Percentiles rank a stretch among this genome's conserved stretches.
Evolutionary conservation across 352 stramenopile genomes (phyloP).

Genomic region (Phytophthora meadii): DNA sequence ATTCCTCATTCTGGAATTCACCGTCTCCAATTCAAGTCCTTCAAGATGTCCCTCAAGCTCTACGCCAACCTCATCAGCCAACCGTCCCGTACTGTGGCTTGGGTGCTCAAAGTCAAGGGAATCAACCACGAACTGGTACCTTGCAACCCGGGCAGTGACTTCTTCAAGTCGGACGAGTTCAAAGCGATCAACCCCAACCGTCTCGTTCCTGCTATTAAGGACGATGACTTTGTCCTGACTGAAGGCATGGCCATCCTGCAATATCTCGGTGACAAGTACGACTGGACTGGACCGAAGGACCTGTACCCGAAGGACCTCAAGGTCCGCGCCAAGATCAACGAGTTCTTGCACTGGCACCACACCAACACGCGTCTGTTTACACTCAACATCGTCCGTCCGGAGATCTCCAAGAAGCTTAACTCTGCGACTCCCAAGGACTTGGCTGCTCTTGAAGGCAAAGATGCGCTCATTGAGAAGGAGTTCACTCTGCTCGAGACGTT

Average conservation of each 20-base stretch:
- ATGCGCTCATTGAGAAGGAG: constrained; percentile 49
- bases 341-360: constrained; percentile 81
- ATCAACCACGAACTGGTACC: constrained; percentile 48
- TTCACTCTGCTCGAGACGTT: constrained; percentile 54
- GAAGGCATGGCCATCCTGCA: constrained; percentile 67
- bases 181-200: constrained; percentile 58
- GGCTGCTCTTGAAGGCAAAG: constrained; percentile 35
- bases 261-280: constrained; percentile 61
- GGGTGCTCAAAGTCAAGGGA: constrained; percentile 58
- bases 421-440: constrained; percentile 46
- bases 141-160: constrained; percentile 37
- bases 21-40: constrained; percentile 4
- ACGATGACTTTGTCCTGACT: constrained; percentile 65
- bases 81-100: constrained; percentile 46
- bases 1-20: constrained; percentile 31
- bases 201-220: constrained; percentile 56
- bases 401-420: constrained; percentile 39
- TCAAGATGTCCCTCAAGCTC: constrained; percentile 50
- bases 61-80: constrained; percentile 74
- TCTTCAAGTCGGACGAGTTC: constrained; percentile 62
- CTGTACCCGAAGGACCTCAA: constrained; percentile 55
- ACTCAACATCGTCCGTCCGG: constrained; percentile 48
- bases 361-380: constrained; percentile 62
- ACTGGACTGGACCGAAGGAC: constrained; percentile 54
- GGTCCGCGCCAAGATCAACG: constrained; percentile 63